Base-by-base conservation (phyloP, 306 rosid genomes). In the Fragaria iinumae region DNA sequence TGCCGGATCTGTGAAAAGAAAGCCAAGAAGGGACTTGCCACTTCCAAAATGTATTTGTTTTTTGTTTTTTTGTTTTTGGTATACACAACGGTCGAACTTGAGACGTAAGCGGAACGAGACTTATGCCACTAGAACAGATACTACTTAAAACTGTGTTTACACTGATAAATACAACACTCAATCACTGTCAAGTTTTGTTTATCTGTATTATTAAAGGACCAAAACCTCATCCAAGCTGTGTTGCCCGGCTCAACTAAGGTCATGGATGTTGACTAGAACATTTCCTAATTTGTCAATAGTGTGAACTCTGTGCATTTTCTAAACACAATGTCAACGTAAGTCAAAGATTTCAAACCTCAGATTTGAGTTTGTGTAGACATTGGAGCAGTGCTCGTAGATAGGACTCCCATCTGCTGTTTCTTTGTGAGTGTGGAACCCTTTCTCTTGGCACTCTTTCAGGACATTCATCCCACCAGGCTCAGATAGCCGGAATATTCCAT, bases 331-430 rank as follows among this genome's bases (percentile, higher is more conserved):
- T 90, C 79, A 88, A n/a, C 93, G 93, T 83, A 91, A 83, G 75
- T 91, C 95, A 63, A 88, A 86, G 72, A 93, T 90, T 86, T 91
- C 97, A 81, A 91, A 93, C 87, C 96, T 85, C 79, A 93, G 78
- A 79, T 91, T 87, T 68, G 93, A 80, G 78, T 88, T 91, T 76
- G 71, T 87, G 87, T 91, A 89, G 69, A 93, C 92, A 77, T 89
- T 87, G 80, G 87, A 75, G 86, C 93, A 93, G 67, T 82, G 86
- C 76, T 82, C 91, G 53, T 88, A 93, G 69, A 91, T 67, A 60
- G 89, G 86, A 73, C 69, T 83, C n/a, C 92, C 92, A 76, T 84
- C 87, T 20, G 81, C 84, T 36, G 90, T 84, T 50, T 91, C 95
- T 48, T 69, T 62, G 87, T 91, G 92, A 32, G 89, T 69, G 83